Evolutionary conservation across 805 yeast genomes (phyloP).

Genomic region (Pachysolen tannophilus): DNA sequence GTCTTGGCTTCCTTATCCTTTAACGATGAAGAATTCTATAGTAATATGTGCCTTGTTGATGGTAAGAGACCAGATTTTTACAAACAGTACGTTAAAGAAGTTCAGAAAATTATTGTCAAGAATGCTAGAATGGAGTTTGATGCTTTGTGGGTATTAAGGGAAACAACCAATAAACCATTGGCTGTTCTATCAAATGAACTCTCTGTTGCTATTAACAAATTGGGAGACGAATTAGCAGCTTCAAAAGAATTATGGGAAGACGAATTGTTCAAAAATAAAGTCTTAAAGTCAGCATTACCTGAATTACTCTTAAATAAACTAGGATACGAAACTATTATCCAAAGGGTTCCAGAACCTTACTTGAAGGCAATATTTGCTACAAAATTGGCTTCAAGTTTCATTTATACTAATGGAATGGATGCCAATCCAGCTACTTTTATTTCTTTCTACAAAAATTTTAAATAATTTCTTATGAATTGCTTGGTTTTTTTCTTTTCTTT

Average conservation of each 20-base stretch:
- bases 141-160: conserved; percentile 74
- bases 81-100: conserved; percentile 74
- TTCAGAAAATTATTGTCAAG: conserved; percentile 62
- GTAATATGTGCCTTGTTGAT: conserved; percentile 64
- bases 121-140: conserved; percentile 85
- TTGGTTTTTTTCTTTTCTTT: background rate
- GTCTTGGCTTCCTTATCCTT: conserved; percentile 91
- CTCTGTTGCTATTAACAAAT: conserved; percentile 74
- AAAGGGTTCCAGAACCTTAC: conserved; percentile 81
- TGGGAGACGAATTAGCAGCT: conserved; percentile 77
- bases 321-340: conserved; percentile 59
- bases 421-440: conserved; percentile 75
- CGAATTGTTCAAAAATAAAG: conserved; percentile 62
- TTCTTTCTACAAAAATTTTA: conserved; percentile 32
- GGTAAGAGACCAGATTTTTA: conserved; percentile 64
- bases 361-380: conserved; percentile 85
- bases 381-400: conserved; percentile 75
- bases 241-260: conserved; percentile 87
- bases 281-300: conserved; percentile 75
- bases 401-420: conserved; percentile 72
- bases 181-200: conserved; percentile 74
- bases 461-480: background rate
- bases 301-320: conserved; percentile 53
- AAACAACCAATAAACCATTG: conserved; percentile 53
- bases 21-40: conserved; percentile 74